Evolutionary conservation across 2,329 filamentous ascomycete species (phyloP).

Genomic region (Lojkania enalia): DNA sequence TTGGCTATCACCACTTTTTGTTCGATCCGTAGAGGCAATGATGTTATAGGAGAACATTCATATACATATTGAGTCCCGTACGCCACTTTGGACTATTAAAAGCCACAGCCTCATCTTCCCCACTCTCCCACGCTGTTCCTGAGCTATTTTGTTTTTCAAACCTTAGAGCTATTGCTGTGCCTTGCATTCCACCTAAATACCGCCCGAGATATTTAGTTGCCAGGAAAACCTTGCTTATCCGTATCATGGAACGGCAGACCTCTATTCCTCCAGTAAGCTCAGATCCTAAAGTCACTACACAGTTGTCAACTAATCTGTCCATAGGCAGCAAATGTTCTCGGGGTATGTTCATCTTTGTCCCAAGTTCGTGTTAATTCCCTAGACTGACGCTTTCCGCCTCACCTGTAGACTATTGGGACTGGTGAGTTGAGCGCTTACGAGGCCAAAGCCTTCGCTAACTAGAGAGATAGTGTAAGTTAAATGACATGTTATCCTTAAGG

Average conservation of each 20-base stretch:
- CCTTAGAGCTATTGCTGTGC: too few relatives aligned
- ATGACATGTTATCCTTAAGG: not conserved
- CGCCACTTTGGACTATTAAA: constrained; percentile 7
- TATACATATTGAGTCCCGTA: not conserved
- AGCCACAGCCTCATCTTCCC: constrained; percentile 12
- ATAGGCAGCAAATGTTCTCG: constrained; percentile 45
- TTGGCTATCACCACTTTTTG: constrained; percentile 12
- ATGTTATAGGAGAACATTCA: constrained; percentile 10
- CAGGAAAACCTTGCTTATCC: too few relatives aligned
- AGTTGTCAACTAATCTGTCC: constrained; percentile 23
- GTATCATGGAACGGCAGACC: constrained; percentile 40
- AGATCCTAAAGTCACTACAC: not conserved
- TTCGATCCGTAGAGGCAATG: too few relatives aligned
- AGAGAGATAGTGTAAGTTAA: constrained; percentile 25
- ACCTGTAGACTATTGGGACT: constrained; percentile 43
- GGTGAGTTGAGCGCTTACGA: constrained; percentile 23
- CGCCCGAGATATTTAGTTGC: too few relatives aligned
- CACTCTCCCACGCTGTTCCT: constrained; percentile 9
- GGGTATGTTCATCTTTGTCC: constrained; percentile 39
- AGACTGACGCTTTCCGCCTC: not conserved
- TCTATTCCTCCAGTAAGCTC: constrained; percentile 38
- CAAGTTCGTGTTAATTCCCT: not conserved
- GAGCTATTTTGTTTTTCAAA: constrained; percentile 5
- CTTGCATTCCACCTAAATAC: too few relatives aligned
- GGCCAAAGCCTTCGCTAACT: constrained; percentile 16